These are phyloP conservation scores for Oryza brachyantha DNA, from an alignment of 176 grass and related monocot genomes.

Conservation along the genomic window DNA sequence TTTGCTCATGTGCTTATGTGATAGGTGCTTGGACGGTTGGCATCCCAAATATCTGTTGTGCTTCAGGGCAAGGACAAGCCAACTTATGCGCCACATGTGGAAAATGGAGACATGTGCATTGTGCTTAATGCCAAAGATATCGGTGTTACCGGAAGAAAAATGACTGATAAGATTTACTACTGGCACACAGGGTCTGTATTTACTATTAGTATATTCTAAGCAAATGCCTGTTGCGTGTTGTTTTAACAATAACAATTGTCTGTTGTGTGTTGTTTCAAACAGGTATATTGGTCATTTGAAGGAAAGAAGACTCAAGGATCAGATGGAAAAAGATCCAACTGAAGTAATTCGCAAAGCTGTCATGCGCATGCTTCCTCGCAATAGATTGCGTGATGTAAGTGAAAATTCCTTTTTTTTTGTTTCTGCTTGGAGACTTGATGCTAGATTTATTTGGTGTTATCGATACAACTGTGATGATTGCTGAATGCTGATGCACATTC, in stretches of 20 bases:
- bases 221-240: background rate
- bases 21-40: constrained; percentile 86
- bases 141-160: constrained; percentile 79
- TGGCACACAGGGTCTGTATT: constrained; percentile 79
- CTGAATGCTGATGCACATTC: background rate
- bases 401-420: constrained; percentile 19
- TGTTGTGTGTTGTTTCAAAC: background rate
- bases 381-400: constrained; percentile 96
- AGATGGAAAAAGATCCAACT: constrained; percentile 91
- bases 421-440: background rate
- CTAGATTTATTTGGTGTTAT: background rate
- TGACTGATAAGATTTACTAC: constrained; percentile 91
- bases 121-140: constrained; percentile 96
- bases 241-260: constrained; percentile 2
- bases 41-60: constrained; percentile 81
- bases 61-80: constrained; percentile 98
- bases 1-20: constrained; percentile 8
- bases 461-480: background rate
- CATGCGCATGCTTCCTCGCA: constrained; percentile 92
- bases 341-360: constrained; percentile 98
- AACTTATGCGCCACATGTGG: constrained; percentile 76
- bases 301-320: constrained; percentile 91
- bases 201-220: background rate
- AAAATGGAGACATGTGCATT: constrained; percentile 94
- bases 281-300: constrained; percentile 91